These are phyloP conservation scores for Sporisorium iseilematis-ciliati DNA, from an alignment of 1,284 basidiomycete species.

Conservation along the genomic window DNA sequence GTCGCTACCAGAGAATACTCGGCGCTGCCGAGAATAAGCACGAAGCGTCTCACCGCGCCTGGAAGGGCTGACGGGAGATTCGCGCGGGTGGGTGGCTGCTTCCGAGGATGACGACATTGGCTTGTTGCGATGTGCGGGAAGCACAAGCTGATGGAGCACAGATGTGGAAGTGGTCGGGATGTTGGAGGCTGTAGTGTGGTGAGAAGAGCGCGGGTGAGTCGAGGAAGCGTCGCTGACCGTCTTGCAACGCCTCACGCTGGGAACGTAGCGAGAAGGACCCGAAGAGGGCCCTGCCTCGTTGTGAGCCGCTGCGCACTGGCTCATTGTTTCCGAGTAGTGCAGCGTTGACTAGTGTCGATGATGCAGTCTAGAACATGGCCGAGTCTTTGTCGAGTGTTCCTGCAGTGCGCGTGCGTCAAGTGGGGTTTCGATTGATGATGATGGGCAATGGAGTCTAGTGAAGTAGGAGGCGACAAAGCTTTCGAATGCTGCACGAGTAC, in stretches of 20 bases:
- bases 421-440: background rate
- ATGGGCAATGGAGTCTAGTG: no score
- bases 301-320: constrained; percentile 10
- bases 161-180: background rate
- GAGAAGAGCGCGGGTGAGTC: constrained; percentile 1
- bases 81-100: constrained; percentile 9
- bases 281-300: constrained; percentile 30
- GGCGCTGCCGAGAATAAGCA: constrained; percentile 39
- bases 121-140: constrained; percentile 17
- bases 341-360: background rate
- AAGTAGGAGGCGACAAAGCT: no score
- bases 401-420: no score
- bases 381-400: background rate
- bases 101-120: background rate
- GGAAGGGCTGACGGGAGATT: constrained; percentile 26
- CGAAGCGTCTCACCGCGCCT: constrained; percentile 37
- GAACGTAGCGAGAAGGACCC: constrained; percentile 11
- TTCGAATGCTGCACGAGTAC: no score
- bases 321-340: constrained; percentile 17
- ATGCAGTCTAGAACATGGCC: constrained; percentile 2
- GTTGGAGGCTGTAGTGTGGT: constrained; percentile 1
- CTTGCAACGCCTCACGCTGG: constrained; percentile 31
- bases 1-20: constrained; percentile 32
- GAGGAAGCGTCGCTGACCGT: constrained; percentile 22
- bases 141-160: constrained; percentile 12